Evolutionary conservation across 192 early-diverging fungal species (phyloP), one percentile per base, ranked within the genome.

Genomic region (Backusella mclennaniae): DNA sequence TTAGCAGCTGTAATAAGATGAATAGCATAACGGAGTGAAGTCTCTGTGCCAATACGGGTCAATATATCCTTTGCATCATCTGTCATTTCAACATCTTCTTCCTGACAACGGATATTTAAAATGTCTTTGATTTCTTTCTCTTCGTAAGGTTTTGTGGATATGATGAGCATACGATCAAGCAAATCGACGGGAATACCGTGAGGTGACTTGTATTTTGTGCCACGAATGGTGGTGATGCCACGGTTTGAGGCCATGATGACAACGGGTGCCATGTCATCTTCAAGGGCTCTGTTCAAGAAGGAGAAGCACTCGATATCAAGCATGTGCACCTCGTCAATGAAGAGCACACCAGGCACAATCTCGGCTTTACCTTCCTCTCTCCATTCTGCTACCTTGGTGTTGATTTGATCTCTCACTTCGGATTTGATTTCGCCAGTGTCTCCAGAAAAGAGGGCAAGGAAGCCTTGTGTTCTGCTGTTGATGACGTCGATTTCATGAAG

Each of bases 261-360:
- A 19, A 99, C 91, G 8, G 98, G 98, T 3, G 98, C 96, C 91
- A 98, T 89, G 42, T 93, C 91, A 78, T 97, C 96, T 84, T 99
- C 98, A 6, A 99, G 87, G 6, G 98, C 98, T 26, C 97, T 91
- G 81, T 99, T 99, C 67, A 99, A 80, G 90, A 95, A 99, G 21
- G 98, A 98, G 80, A 99, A 99, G 79, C 97, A 99, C 83, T 99
- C 98, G 84, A 99, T 98, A 68, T 99, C 98, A 41, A 99, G 95
- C 94, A 98, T 98, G 83, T 99, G 98, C 39, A 99, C 97, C 86
- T 99, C 98, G 80, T 99, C 98, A 76, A 99, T 96, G 82, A 99
- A 99, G 67, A 99, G 89, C 78, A 92, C 97, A 53, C 98, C 98
- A 29, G 98, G 97, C 2, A 99, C 93, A 83, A 99, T 96, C 81